A percentile compares a stretch with the other conserved stretches of the same genome.
Evolutionary conservation across 2,329 filamentous ascomycete species (phyloP).

Genomic region (Pyrenophora graminea): DNA sequence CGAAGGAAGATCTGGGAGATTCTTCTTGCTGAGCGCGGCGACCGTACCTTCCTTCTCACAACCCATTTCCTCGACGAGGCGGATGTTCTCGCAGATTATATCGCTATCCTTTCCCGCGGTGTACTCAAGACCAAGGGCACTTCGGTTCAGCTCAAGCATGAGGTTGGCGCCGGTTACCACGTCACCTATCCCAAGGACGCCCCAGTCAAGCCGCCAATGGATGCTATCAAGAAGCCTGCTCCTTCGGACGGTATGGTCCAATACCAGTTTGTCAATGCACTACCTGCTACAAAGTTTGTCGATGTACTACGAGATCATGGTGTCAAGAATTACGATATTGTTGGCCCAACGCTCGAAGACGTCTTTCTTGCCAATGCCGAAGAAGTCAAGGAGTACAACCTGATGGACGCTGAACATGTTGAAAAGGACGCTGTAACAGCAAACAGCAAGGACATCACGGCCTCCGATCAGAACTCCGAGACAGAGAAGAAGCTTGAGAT

Average conservation of each 20-base stretch:
- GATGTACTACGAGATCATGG: slow-evolving; percentile 67
- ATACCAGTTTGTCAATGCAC: slow-evolving; percentile 72
- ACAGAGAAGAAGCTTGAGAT: slow-evolving; percentile 50
- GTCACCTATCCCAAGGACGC: slow-evolving; percentile 54
- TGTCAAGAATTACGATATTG: slow-evolving; percentile 79
- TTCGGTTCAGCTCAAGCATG: slow-evolving; percentile 82
- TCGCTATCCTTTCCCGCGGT: slow-evolving; percentile 85
- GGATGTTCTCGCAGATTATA: slow-evolving; percentile 84
- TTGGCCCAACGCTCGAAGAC: slow-evolving; percentile 88
- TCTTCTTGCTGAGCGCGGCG: slow-evolving; percentile 78
- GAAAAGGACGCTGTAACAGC: slow-evolving; percentile 24
- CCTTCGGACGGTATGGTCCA: slow-evolving; percentile 67
- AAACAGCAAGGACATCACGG: slow-evolving; percentile 22
- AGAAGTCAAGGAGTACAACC: slow-evolving; percentile 66
- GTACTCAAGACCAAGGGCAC: slow-evolving; percentile 80
- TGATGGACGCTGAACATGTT: slow-evolving; percentile 32
- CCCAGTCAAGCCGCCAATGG: slow-evolving; percentile 56
- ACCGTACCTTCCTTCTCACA: slow-evolving; percentile 81
- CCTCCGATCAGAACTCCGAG: slow-evolving; percentile 38
- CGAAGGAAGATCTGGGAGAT: slow-evolving; percentile 95
- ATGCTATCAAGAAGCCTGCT: slow-evolving; percentile 49
- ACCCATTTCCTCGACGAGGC: slow-evolving; percentile 96
- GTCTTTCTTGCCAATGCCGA: slow-evolving; percentile 87
- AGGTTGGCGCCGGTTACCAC: slow-evolving; percentile 80
- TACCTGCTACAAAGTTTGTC: slow-evolving; percentile 72